Evolutionary conservation across 768 basidiomycete species (phyloP).

Genomic region (Chalciporus sphaerocephalus): DNA sequence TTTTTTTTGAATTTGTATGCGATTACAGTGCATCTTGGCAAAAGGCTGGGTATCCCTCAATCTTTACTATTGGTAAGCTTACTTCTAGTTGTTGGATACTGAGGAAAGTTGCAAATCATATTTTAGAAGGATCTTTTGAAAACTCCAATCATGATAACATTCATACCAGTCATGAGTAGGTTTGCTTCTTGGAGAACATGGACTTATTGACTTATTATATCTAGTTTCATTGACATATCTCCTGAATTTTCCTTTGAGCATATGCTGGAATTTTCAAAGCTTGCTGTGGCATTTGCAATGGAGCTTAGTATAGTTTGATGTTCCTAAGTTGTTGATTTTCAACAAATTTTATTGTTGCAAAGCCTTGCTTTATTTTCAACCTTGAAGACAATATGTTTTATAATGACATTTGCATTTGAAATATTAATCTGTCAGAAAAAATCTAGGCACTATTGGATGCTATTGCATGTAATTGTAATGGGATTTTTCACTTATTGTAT

Average conservation of each 20-base stretch:
- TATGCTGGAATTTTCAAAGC: slow-evolving; percentile 85
- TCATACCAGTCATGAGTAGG: slow-evolving; percentile 77
- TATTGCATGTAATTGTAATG: no score
- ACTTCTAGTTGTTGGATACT: not conserved
- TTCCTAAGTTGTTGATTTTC: not conserved
- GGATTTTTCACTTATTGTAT: no score
- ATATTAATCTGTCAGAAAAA: no score
- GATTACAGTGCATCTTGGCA: slow-evolving; percentile 67
- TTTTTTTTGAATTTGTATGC: slow-evolving; percentile 11
- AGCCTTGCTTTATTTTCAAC: no score
- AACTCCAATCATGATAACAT: slow-evolving; percentile 75
- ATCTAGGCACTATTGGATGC: no score
- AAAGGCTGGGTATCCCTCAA: slow-evolving; percentile 80
- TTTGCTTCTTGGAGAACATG: slow-evolving; percentile 27
- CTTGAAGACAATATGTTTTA: no score
- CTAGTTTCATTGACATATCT: slow-evolving; percentile 78
- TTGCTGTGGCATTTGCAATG: slow-evolving; percentile 74
- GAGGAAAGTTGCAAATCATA: not conserved
- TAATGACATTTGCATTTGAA: no score
- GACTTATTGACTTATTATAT: slow-evolving; percentile 25
- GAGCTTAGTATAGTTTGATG: slow-evolving; percentile 57
- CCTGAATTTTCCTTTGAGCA: slow-evolving; percentile 87
- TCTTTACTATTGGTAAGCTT: slow-evolving; percentile 64
- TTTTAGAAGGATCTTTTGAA: slow-evolving; percentile 61
- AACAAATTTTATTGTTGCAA: no score